Percentiles rank a stretch among this genome's conserved stretches.
Conservation (phyloP, 768 basidiomycete species). For the Leccinum boreale region DNA sequence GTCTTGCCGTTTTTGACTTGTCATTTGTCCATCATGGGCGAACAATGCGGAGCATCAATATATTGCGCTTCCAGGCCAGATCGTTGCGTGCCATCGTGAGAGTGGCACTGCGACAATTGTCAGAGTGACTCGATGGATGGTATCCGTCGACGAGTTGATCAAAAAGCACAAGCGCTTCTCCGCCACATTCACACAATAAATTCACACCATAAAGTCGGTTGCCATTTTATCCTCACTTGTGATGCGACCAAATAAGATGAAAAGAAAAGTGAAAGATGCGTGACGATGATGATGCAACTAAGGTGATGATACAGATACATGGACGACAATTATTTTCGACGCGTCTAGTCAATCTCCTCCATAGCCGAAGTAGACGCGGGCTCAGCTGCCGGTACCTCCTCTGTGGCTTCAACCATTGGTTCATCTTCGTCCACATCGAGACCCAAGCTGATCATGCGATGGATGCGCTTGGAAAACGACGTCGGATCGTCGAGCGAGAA, state of each 20-base stretch:
- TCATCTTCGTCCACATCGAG: slow-evolving; percentile 86
- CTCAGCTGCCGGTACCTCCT: slow-evolving; percentile 54
- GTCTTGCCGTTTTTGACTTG: background rate
- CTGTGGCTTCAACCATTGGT: slow-evolving; percentile 30
- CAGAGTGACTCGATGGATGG: slow-evolving; percentile 6
- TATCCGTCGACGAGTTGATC: background rate
- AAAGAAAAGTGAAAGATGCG: slow-evolving; percentile 17
- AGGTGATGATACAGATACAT: slow-evolving; percentile 27
- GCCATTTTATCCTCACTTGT: slow-evolving; percentile 25
- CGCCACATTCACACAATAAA: background rate
- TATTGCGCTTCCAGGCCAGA: slow-evolving; percentile 1
- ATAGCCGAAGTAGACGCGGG: slow-evolving; percentile 75
- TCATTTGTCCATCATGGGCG: background rate
- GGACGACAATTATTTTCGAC: slow-evolving; percentile 4
- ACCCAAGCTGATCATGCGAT: slow-evolving; percentile 93
- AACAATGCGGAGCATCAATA: slow-evolving; percentile 27
- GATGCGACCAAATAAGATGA: slow-evolving; percentile 18
- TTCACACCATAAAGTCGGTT: background rate
- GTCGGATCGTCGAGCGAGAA: slow-evolving; percentile 96
- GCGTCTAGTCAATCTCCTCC: slow-evolving; percentile 90
- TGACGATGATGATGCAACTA: slow-evolving; percentile 25
- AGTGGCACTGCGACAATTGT: background rate
- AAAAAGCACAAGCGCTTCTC: background rate
- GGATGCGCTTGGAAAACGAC: slow-evolving; percentile 92
- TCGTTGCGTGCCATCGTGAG: background rate